Evolutionary conservation across 257 asterid species (phyloP).

Genomic region (Solanum appendiculatum): DNA sequence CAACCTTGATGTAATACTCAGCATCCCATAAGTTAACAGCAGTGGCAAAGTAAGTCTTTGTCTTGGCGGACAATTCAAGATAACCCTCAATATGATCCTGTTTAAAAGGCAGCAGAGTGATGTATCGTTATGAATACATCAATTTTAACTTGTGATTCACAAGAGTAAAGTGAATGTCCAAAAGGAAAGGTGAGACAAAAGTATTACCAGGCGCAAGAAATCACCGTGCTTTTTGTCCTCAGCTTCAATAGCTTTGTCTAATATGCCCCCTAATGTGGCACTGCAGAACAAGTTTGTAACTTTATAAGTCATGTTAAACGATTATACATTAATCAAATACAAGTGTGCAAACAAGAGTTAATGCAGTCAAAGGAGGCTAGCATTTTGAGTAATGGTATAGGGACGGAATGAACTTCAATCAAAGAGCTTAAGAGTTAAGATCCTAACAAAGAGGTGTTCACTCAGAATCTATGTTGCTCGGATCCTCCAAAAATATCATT

Average conservation of each 20-base stretch:
- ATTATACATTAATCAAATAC: not conserved
- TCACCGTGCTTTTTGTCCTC: conserved; percentile 88
- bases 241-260: conserved; percentile 81
- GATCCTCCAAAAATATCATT: not conserved
- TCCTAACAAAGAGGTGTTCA: not conserved
- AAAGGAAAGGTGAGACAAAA: not conserved
- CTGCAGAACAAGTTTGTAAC: conserved; percentile 18
- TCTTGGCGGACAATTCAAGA: conserved; percentile 92
- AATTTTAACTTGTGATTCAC: not conserved
- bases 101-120: not conserved
- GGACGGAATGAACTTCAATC: not conserved
- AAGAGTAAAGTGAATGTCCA: not conserved
- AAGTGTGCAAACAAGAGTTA: not conserved
- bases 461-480: not conserved
- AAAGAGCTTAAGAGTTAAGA: not conserved
- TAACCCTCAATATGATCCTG: conserved; percentile 94
- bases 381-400: not conserved
- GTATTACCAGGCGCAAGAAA: conserved; percentile 65
- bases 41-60: conserved; percentile 67
- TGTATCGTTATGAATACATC: not conserved
- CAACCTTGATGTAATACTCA: conserved; percentile 85
- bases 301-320: not conserved
- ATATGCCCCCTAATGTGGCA: conserved; percentile 81
- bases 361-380: not conserved
- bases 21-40: conserved; percentile 83